Evolutionary conservation across 345 rosid genomes (phyloP).

Genomic region (Populus tremula): DNA sequence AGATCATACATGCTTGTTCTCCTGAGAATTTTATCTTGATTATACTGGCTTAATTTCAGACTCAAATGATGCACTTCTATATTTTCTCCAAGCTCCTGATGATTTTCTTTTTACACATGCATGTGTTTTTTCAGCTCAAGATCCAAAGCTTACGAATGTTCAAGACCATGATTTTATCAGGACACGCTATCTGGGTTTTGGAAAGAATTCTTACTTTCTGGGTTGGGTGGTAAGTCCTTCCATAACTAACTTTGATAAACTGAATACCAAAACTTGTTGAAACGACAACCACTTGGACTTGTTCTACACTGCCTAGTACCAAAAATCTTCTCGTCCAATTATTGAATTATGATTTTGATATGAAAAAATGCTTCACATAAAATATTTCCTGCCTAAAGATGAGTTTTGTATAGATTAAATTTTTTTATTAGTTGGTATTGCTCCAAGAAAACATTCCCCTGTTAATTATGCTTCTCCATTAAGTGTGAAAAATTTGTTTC

Average conservation of each 20-base stretch:
- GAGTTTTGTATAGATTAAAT: not conserved
- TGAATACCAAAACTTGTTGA: not conserved
- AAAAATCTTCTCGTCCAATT: too few species aligned
- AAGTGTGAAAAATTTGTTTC: not conserved
- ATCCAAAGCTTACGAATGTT: slow-evolving; percentile 31
- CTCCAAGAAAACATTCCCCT: not conserved
- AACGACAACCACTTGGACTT: not conserved
- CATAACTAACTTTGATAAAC: not conserved
- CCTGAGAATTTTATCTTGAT: not conserved
- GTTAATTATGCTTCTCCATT: not conserved
- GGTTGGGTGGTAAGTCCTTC: slow-evolving; percentile 30
- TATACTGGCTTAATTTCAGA: not conserved
- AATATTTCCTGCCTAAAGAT: not conserved
- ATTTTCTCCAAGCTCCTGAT: not conserved
- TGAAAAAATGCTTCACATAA: not conserved
- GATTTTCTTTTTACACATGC: slow-evolving; percentile 1
- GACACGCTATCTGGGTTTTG: slow-evolving; percentile 28
- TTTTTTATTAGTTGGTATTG: too few species aligned
- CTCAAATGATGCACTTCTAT: not conserved
- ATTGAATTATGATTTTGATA: not conserved
- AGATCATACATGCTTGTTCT: not conserved
- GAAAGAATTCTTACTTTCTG: slow-evolving; percentile 23
- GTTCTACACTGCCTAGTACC: not conserved
- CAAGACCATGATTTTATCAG: slow-evolving; percentile 24
- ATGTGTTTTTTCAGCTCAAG: slow-evolving; percentile 47